A percentile compares a stretch with the other conserved stretches of the same genome.
Conservation (phyloP, 2,329 filamentous ascomycete species). For the Beauveria brongniartii region DNA sequence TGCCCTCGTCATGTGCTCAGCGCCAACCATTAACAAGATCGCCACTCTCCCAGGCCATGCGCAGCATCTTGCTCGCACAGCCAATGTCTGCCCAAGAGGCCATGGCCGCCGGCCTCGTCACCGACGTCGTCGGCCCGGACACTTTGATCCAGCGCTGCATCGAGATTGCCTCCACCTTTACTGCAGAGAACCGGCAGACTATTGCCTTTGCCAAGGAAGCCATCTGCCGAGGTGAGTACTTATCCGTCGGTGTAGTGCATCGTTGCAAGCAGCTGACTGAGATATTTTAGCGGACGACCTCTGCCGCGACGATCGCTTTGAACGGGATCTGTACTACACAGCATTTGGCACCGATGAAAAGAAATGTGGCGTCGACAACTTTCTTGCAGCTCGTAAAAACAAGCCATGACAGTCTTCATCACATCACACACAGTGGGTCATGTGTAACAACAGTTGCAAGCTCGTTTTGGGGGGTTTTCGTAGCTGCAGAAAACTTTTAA, state of each 20-base stretch:
- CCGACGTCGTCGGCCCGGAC: background rate
- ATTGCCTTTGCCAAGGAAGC: conserved; percentile 8
- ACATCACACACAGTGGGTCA: background rate
- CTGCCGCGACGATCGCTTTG: conserved; percentile 8
- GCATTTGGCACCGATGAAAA: conserved; percentile 7
- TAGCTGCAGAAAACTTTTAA: background rate
- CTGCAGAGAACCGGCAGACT: background rate
- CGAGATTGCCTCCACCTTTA: conserved; percentile 1
- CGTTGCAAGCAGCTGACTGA: background rate
- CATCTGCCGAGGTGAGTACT: conserved; percentile 5
- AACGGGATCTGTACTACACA: conserved; percentile 6
- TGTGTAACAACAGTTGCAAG: background rate
- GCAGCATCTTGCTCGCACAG: conserved; percentile 3
- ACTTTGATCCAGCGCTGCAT: background rate
- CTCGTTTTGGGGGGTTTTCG: background rate
- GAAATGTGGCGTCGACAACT: background rate
- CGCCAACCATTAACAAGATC: background rate
- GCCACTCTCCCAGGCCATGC: background rate
- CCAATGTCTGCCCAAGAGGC: conserved; percentile 6
- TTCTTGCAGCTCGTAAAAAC: conserved; percentile 1
- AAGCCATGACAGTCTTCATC: background rate
- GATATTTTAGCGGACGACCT: conserved; percentile 1
- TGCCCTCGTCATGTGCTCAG: background rate
- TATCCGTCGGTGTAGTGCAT: background rate
- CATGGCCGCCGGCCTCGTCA: background rate